phyloP scores from a whole-genome alignment of 1,284 basidiomycete species.

The Trichosporon faecale region DNA sequence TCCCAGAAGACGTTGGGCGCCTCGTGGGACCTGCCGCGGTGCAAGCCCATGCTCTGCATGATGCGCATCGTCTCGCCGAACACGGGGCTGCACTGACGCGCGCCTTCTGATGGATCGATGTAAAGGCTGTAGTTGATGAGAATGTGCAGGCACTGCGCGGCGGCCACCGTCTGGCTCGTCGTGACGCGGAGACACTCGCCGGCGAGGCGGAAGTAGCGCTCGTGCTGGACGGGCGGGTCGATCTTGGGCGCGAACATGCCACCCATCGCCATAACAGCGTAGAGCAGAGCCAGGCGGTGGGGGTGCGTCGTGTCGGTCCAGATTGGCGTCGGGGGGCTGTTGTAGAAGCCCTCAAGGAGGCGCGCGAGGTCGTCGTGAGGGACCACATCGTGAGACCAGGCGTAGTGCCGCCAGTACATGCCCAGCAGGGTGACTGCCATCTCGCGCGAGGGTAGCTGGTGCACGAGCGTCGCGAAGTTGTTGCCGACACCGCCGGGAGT shows the following conservation, averaged over 20 bases:
- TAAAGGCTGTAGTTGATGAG: constrained; percentile 4
- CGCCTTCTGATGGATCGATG: not conserved
- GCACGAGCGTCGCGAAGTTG: constrained; percentile 7
- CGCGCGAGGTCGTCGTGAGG: constrained; percentile 8
- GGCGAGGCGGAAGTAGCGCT: constrained; percentile 7
- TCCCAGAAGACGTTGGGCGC: constrained; percentile 7
- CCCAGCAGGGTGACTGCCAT: not conserved
- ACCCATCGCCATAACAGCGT: constrained; percentile 7
- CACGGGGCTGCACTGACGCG: not conserved
- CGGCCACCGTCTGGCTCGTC: not conserved
- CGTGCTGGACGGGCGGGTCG: not conserved
- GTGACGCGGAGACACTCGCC: constrained; percentile 8
- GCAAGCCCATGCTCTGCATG: constrained; percentile 6
- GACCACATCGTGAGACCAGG: constrained; percentile 1
- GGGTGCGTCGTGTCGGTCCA: constrained; percentile 12
- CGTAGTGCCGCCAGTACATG: constrained; percentile 10
- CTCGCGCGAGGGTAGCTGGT: not conserved
- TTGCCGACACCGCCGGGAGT: not conserved
- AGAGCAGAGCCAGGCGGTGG: constrained; percentile 9
- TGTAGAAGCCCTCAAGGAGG: constrained; percentile 9
- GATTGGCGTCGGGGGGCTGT: not conserved
- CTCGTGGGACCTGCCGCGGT: not conserved
- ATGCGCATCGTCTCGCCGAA: constrained; percentile 6
- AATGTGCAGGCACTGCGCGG: not conserved
- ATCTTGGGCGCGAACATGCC: constrained; percentile 5